These are phyloP conservation scores for Teratosphaeria pseudoeucalypti DNA, from an alignment of 2,329 filamentous ascomycete species.

Conservation along the genomic window DNA sequence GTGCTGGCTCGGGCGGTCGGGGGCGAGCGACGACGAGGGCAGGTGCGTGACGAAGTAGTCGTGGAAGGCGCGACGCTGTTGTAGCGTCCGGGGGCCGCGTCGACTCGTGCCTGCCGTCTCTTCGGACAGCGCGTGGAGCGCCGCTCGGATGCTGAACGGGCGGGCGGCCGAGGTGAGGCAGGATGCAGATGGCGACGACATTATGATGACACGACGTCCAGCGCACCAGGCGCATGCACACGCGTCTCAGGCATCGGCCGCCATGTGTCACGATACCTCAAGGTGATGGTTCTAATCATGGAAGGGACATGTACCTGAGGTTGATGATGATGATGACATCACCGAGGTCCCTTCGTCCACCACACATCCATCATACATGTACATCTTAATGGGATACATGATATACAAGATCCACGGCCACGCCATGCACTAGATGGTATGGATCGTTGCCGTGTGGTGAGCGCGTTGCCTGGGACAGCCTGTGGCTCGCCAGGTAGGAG, in stretches of 20 bases:
- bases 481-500: too few relatives aligned
- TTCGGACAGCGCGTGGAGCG: slow-evolving; percentile 17
- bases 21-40: slow-evolving; percentile 83
- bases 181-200: slow-evolving; percentile 4
- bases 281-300: too few relatives aligned
- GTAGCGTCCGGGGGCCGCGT: not conserved
- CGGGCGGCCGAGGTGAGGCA: slow-evolving; percentile 17
- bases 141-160: slow-evolving; percentile 20
- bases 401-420: too few relatives aligned
- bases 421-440: too few relatives aligned
- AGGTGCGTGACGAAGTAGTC: slow-evolving; percentile 97
- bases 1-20: slow-evolving; percentile 58
- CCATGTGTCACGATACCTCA: too few relatives aligned
- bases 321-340: too few relatives aligned
- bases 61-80: slow-evolving; percentile 52
- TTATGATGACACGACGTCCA: slow-evolving; percentile 1
- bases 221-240: not conserved
- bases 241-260: not conserved
- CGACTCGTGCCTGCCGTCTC: slow-evolving; percentile 6
- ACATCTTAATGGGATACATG: too few relatives aligned
- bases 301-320: too few relatives aligned
- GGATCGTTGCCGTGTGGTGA: too few relatives aligned
- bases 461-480: too few relatives aligned
- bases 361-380: too few relatives aligned
- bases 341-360: too few relatives aligned